Evolutionary conservation across 805 yeast genomes (phyloP).

Genomic region (Lipomyces kockii): DNA sequence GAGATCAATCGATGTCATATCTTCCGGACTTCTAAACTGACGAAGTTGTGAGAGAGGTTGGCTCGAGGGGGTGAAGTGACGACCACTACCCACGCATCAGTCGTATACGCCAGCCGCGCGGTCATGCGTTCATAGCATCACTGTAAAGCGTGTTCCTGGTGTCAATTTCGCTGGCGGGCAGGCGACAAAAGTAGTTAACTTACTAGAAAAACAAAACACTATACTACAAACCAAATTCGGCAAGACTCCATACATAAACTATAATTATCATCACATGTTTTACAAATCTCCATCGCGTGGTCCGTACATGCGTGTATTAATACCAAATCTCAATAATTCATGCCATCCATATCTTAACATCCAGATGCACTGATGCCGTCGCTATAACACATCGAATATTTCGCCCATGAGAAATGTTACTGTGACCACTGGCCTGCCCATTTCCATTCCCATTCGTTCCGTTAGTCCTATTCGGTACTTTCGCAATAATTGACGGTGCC

Average conservation of each 20-base stretch:
- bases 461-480: constrained; percentile 34
- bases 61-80: too few species aligned
- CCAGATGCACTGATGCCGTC: constrained; percentile 66
- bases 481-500: constrained; percentile 43
- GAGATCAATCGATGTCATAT: constrained; percentile 35
- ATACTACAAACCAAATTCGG: not conserved
- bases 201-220: not conserved
- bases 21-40: not conserved
- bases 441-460: constrained; percentile 27
- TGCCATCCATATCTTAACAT: constrained; percentile 58
- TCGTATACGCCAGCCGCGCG: not conserved
- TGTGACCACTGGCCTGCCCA: constrained; percentile 22
- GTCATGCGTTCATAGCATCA: not conserved
- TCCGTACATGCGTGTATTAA: not conserved
- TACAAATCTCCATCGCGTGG: not conserved
- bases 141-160: not conserved
- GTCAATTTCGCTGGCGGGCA: too few species aligned
- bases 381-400: constrained; percentile 66
- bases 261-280: not conserved
- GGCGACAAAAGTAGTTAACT: too few species aligned
- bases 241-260: not conserved
- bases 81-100: too few species aligned
- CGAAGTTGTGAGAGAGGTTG: not conserved
- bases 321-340: constrained; percentile 3
- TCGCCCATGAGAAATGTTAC: constrained; percentile 43